Evolutionary conservation across 2,329 filamentous ascomycete species (phyloP).

Genomic region (Chalaropsis ovoidea): DNA sequence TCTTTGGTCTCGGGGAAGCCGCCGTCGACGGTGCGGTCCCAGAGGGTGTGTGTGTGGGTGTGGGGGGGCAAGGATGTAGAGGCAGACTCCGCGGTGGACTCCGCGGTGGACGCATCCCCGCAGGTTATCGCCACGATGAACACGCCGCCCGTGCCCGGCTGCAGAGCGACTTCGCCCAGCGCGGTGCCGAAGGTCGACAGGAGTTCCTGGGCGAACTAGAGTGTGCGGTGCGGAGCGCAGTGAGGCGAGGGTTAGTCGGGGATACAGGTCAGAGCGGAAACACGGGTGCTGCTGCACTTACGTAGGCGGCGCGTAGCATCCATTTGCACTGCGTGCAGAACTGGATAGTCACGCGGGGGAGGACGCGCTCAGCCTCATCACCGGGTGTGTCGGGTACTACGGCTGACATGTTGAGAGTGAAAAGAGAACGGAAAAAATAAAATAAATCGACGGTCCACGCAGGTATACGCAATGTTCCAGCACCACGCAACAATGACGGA

Average conservation of each 20-base stretch:
- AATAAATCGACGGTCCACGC: too few species aligned
- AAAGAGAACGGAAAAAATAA: too few species aligned
- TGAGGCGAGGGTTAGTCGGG: neutral
- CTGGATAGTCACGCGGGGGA: constrained; percentile 70
- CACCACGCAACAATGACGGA: too few species aligned
- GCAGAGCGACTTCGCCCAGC: constrained; percentile 77
- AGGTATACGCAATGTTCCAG: too few species aligned
- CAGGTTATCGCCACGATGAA: constrained; percentile 61
- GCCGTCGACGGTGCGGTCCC: constrained; percentile 78
- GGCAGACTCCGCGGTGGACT: too few species aligned
- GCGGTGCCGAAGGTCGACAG: constrained; percentile 80
- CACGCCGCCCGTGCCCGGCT: constrained; percentile 73
- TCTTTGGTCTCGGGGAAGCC: constrained; percentile 94
- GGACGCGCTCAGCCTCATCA: neutral
- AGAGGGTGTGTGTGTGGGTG: constrained; percentile 45
- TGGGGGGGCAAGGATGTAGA: constrained; percentile 13
- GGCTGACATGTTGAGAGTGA: neutral
- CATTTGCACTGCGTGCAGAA: constrained; percentile 93
- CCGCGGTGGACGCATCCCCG: constrained; percentile 25
- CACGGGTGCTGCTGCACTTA: constrained; percentile 37
- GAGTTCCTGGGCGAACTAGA: constrained; percentile 57
- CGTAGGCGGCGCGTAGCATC: constrained; percentile 79
- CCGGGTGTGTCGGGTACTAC: neutral
- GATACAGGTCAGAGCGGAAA: too few species aligned
- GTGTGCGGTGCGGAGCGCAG: neutral